These are phyloP conservation scores for Apiospora marii DNA, from an alignment of 2,329 filamentous ascomycete genomes.

Conservation along the genomic window DNA sequence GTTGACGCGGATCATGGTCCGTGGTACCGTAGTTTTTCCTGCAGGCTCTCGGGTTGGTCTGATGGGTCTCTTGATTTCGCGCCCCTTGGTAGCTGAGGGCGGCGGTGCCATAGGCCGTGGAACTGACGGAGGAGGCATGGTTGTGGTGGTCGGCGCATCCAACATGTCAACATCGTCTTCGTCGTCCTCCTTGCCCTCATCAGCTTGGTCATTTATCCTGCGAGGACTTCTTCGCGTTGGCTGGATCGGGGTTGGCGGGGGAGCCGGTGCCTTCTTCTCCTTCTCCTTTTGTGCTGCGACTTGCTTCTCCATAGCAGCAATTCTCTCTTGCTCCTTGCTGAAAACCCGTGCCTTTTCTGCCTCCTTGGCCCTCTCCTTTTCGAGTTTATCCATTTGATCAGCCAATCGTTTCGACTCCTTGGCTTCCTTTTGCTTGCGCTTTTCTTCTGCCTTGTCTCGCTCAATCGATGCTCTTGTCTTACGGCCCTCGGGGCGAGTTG, in stretches of 20 bases:
- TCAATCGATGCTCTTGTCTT: slow-evolving; percentile 67
- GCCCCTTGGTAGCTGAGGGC: slow-evolving; percentile 56
- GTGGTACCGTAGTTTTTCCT: slow-evolving; percentile 69
- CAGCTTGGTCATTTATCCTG: slow-evolving; percentile 50
- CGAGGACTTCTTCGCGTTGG: slow-evolving; percentile 60
- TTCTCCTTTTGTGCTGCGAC: slow-evolving; percentile 61
- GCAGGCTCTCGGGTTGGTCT: slow-evolving; percentile 68
- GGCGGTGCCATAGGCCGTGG: slow-evolving; percentile 59
- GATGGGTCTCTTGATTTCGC: slow-evolving; percentile 64
- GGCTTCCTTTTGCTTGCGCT: slow-evolving; percentile 65
- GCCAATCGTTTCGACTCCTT: slow-evolving; percentile 69
- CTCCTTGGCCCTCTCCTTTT: slow-evolving; percentile 74
- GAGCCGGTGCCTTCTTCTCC: slow-evolving; percentile 43
- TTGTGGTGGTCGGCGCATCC: slow-evolving; percentile 55
- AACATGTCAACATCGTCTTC: slow-evolving; percentile 62
- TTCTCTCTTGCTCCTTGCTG: slow-evolving; percentile 64
- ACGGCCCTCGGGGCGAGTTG: slow-evolving; percentile 51
- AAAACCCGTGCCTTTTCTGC: slow-evolving; percentile 70
- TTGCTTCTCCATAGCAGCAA: slow-evolving; percentile 61
- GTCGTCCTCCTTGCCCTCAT: slow-evolving; percentile 42
- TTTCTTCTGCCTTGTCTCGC: slow-evolving; percentile 67
- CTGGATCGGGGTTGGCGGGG: slow-evolving; percentile 47
- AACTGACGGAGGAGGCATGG: slow-evolving; percentile 67
- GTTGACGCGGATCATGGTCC: slow-evolving; percentile 76
- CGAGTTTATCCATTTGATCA: slow-evolving; percentile 68